Base-by-base conservation (phyloP, 352 stramenopile genomes). In the Globisporangium viniferum region DNA sequence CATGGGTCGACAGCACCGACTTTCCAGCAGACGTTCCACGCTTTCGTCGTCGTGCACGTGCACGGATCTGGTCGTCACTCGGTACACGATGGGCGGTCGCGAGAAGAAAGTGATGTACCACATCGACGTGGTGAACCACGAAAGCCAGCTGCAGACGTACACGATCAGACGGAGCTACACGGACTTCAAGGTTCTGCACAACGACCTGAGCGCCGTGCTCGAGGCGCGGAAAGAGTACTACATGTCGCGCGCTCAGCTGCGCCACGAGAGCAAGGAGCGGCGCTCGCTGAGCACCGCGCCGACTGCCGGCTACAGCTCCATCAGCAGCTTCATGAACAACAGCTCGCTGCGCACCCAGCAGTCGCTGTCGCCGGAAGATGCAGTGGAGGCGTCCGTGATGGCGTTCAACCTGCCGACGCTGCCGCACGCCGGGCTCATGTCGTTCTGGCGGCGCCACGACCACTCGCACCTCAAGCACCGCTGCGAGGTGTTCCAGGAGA, bases 61-160 rank as follows among this genome's bases (percentile, higher is more conserved):
- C 48, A 81, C 77, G 10, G 85, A 93, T 49, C 79, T 93, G 56
- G 80, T 89, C 64, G 77, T 93, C 24, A 89, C 81, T 7, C 80
- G 83, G 41, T 93, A 88, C 71, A 91, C 82, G 44, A 88, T 90
- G 61, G 72, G 76, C 22, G 85, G 81, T 0, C 71, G 73, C 9
- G 85, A 93, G 73, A 93, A 91, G 76, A 87, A 84, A 46, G 88
- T 93, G 62, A 92, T 95, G 88, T 95, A 94, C 71, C 88, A 95
- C 71, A 90, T 95, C 59, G 88, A 95, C 70, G 83, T 95, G 48
- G 78, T 90, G 51, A 75, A 84, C 70, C 78, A 81, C 57, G 78
- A 92, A 62, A 86, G 78, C 57, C 82, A 88, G 33, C 78, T 94
- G 31, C 79, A 88, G 66, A 94, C 88, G 27, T 95, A 95, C 69